These are phyloP conservation scores for Aspergillus ostianus DNA, from an alignment of 495 filamentous ascomycete genomes.

Conservation along the genomic window DNA sequence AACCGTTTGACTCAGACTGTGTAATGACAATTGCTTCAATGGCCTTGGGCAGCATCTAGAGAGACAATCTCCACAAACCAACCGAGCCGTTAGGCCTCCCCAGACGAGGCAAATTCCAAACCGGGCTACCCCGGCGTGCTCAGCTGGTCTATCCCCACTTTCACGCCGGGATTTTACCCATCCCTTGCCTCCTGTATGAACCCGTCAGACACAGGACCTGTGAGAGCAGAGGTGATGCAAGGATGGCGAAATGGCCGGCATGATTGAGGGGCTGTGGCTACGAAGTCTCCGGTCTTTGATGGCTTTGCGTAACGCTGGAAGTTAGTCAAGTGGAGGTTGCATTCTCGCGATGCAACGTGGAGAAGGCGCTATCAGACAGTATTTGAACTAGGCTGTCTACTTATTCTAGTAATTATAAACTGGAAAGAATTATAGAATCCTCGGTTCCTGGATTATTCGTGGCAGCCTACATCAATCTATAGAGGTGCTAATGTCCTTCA, in stretches of 20 bases:
- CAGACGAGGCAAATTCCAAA: background rate
- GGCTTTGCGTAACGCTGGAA: background rate
- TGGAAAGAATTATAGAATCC: no score
- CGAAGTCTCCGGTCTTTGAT: background rate
- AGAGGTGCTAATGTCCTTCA: background rate
- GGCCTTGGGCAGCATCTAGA: no score
- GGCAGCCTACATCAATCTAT: background rate
- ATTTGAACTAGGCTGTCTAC: background rate
- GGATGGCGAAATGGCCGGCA: background rate
- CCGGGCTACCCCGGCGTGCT: background rate
- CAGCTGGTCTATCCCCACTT: background rate
- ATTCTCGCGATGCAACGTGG: background rate
- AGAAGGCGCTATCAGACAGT: no score
- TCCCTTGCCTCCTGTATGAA: background rate
- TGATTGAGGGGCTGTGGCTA: background rate
- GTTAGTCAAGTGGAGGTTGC: background rate
- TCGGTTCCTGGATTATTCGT: no score
- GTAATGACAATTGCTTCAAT: no score
- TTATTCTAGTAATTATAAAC: background rate
- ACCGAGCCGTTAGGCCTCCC: background rate
- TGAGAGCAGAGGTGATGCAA: background rate
- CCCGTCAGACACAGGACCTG: background rate
- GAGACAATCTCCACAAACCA: no score
- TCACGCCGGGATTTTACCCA: background rate
- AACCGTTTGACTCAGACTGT: no score